Conservation (phyloP, 1,139 yeast species). For the Yamadazyma sp. region DNA sequence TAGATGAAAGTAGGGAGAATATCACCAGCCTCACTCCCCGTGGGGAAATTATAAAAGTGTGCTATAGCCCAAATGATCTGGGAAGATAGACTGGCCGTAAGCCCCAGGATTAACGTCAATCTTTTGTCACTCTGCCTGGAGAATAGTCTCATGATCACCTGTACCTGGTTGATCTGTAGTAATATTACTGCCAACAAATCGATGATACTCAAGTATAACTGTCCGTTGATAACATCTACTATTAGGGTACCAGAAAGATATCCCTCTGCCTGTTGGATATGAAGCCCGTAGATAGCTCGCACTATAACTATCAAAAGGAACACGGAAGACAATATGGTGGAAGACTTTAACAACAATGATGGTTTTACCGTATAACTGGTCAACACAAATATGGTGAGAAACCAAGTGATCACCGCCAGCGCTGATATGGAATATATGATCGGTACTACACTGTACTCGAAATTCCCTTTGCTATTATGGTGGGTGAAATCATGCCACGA, state of each 20-base stretch:
- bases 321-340: constrained; percentile 50
- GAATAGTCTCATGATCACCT: constrained; percentile 70
- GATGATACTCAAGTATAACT: constrained; percentile 54
- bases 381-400: constrained; percentile 61
- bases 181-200: constrained; percentile 63
- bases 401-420: constrained; percentile 65
- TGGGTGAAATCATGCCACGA: constrained; percentile 44
- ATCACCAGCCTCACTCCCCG: constrained; percentile 48
- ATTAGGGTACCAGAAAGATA: constrained; percentile 54
- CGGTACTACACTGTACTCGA: constrained; percentile 58
- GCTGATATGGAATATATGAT: constrained; percentile 62
- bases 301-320: constrained; percentile 55
- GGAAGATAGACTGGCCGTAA: constrained; percentile 53
- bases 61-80: constrained; percentile 74
- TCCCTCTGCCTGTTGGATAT: constrained; percentile 56
- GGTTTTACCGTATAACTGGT: constrained; percentile 62
- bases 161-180: constrained; percentile 72
- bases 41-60: constrained; percentile 41
- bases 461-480: constrained; percentile 39
- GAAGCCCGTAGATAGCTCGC: constrained; percentile 43
- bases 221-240: constrained; percentile 46
- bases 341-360: constrained; percentile 44
- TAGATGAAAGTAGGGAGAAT: constrained; percentile 80
- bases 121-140: constrained; percentile 71
- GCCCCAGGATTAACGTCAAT: constrained; percentile 62